phyloP scores from a whole-genome alignment of 139 green algal genomes.

The Tetraselmis striata region DNA sequence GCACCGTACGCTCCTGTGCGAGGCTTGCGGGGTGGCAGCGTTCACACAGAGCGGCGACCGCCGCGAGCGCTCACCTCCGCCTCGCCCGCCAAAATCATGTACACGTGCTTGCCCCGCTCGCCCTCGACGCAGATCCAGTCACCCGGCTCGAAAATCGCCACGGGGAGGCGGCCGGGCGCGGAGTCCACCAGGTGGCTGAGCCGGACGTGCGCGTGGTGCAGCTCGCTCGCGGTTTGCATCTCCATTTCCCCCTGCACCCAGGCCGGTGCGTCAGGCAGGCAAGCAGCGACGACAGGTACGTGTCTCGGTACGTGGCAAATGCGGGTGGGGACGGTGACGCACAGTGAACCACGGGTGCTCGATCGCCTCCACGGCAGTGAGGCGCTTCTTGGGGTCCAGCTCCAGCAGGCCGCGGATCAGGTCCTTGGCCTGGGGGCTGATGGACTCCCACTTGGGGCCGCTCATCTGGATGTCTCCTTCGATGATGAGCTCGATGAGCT shows the following conservation, averaged over 20 bases:
- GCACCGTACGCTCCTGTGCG: too few relatives aligned
- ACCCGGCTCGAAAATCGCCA: neutral
- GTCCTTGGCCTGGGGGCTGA: conserved; percentile 37
- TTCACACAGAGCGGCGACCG: too few relatives aligned
- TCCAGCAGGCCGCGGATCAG: conserved; percentile 42
- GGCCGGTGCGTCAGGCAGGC: too few relatives aligned
- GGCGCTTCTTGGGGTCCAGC: conserved; percentile 33
- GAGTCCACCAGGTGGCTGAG: neutral
- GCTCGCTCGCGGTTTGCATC: neutral
- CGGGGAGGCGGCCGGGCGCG: neutral
- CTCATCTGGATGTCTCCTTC: conserved; percentile 10
- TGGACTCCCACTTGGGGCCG: neutral
- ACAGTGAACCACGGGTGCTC: neutral
- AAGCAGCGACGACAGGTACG: too few relatives aligned
- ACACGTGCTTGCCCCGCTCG: neutral
- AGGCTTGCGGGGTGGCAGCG: too few relatives aligned
- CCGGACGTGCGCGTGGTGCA: neutral
- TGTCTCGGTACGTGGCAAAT: too few relatives aligned
- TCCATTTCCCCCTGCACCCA: neutral
- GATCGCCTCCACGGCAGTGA: conserved; percentile 31
- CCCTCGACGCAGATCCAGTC: neutral
- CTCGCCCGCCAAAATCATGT: neutral
- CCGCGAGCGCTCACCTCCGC: neutral
- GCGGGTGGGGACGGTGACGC: too few relatives aligned
- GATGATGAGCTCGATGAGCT: conserved; percentile 14